Conservation (phyloP, 257 asterid species). For the Solanum medicagineum region DNA sequence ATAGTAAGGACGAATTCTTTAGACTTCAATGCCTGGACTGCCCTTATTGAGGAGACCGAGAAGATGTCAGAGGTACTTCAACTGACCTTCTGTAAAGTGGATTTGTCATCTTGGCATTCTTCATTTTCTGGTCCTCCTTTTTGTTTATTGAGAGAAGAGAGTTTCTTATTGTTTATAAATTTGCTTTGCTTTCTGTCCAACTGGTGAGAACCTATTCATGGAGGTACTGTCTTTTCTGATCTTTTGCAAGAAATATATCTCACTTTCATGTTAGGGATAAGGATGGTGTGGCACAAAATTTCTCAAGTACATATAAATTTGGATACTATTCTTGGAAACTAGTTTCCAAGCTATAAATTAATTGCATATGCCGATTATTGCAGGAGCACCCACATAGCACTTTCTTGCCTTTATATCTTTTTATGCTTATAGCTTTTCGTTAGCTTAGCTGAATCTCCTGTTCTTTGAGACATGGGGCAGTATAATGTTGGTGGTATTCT, state of each 20-base stretch:
- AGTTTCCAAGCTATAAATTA: not conserved
- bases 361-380: not conserved
- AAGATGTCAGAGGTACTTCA: slow-evolving; percentile 64
- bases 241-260: not conserved
- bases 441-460: not conserved
- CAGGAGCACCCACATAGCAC: not conserved
- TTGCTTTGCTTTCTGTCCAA: not conserved
- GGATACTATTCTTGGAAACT: not conserved
- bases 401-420: not conserved
- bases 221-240: not conserved
- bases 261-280: not conserved
- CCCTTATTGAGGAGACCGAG: slow-evolving; percentile 91
- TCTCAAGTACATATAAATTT: not conserved
- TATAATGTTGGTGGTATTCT: not conserved
- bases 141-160: not conserved
- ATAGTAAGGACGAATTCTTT: slow-evolving; percentile 72
- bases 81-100: not conserved
- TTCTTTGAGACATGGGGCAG: not conserved
- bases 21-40: slow-evolving; percentile 93
- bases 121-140: not conserved
- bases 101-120: not conserved
- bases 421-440: not conserved
- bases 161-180: not conserved
- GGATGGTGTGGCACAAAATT: not conserved
- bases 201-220: not conserved